Conservation (phyloP, 148 eudicot genomes). For the Suaeda aralocaspica region DNA sequence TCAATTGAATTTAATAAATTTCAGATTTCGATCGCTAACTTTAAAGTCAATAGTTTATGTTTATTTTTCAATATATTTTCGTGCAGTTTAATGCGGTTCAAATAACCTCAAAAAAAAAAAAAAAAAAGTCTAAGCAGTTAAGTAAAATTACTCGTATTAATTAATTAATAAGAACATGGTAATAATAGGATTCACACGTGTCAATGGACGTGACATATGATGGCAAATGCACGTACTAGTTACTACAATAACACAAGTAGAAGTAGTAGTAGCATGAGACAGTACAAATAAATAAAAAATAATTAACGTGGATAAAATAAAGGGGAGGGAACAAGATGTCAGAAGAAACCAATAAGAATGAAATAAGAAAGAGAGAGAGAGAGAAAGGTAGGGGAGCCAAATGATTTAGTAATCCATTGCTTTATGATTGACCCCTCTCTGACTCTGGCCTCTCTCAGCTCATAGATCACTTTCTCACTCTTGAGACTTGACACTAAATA, state of each 20-base stretch:
- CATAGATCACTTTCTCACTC: conserved; percentile 3
- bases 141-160: too few species aligned
- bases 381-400: conserved; percentile 30
- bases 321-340: conserved; percentile 18
- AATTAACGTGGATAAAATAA: too few species aligned
- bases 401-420: conserved; percentile 86
- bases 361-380: neutral
- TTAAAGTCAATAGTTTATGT: too few species aligned
- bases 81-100: too few species aligned
- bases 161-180: too few species aligned
- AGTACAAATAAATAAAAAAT: too few species aligned
- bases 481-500: neutral
- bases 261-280: too few species aligned
- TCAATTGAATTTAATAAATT: too few species aligned
- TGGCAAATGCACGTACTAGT: conserved; percentile 20
- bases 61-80: too few species aligned
- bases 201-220: conserved; percentile 29
- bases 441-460: conserved; percentile 33
- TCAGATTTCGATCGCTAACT: too few species aligned
- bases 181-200: conserved; percentile 13
- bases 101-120: too few species aligned
- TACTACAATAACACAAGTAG: neutral
- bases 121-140: too few species aligned
- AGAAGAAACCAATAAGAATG: conserved; percentile 4
- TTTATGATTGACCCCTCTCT: conserved; percentile 64